Conservation (phyloP, 1,284 basidiomycete genomes). For the Anthracocystis panici-leucophaei region DNA sequence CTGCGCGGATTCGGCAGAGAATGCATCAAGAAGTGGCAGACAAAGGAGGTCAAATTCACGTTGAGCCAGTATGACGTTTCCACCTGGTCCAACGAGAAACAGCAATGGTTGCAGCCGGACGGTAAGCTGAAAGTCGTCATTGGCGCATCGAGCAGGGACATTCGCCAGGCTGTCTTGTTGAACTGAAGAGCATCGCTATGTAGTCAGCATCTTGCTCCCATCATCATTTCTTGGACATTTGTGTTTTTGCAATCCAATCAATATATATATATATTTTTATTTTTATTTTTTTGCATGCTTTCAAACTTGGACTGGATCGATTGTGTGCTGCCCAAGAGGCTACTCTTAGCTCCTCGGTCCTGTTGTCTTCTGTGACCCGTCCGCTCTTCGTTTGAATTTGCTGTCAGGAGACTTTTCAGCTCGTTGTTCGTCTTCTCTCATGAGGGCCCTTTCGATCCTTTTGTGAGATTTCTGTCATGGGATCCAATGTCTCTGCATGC, state of each 20-base stretch:
- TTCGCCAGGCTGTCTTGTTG: slow-evolving; percentile 46
- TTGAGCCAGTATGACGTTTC: slow-evolving; percentile 60
- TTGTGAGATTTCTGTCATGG: no score
- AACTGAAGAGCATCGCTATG: slow-evolving; percentile 5
- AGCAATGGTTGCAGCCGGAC: slow-evolving; percentile 55
- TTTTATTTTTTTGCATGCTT: no score
- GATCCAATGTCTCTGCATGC: no score
- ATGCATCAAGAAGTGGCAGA: slow-evolving; percentile 36
- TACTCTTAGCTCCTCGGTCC: no score
- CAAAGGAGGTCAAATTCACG: slow-evolving; percentile 35
- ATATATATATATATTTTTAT: no score
- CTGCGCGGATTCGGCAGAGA: slow-evolving; percentile 61
- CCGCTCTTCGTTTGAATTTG: no score
- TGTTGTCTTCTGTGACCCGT: no score
- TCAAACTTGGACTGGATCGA: no score
- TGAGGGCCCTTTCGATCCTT: no score
- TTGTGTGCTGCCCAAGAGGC: no score
- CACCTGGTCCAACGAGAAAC: slow-evolving; percentile 36
- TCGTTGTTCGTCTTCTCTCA: no score
- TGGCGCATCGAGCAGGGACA: slow-evolving; percentile 57
- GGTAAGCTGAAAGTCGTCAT: slow-evolving; percentile 51
- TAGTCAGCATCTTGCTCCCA: not conserved
- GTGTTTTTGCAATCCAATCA: not conserved
- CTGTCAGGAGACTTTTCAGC: no score
- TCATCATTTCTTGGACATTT: not conserved